Evolutionary conservation across 23 red algal species (phyloP).

Genomic region (Cyanidioschyzon merolae): DNA sequence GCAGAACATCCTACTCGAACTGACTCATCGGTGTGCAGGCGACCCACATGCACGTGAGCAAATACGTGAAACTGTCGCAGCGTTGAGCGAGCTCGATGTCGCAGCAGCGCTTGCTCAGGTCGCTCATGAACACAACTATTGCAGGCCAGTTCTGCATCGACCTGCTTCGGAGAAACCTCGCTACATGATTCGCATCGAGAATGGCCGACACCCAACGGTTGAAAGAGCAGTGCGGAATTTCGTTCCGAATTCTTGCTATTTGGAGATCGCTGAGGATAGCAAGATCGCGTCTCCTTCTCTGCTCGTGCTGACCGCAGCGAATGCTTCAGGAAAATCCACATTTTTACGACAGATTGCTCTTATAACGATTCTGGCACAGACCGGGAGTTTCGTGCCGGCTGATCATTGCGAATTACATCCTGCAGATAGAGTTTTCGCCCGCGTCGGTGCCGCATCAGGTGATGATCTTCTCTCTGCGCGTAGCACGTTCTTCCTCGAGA

Average conservation of each 20-base stretch:
- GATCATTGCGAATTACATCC: not conserved
- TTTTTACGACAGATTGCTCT: slow-evolving; percentile 24
- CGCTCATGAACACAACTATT: slow-evolving; percentile 19
- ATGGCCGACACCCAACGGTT: slow-evolving; percentile 23
- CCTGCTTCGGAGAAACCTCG: not conserved
- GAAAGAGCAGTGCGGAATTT: slow-evolving; percentile 16
- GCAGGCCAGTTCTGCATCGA: not conserved
- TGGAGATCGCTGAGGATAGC: not conserved
- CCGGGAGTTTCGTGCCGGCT: slow-evolving; percentile 31
- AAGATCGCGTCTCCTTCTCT: not conserved
- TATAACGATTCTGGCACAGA: slow-evolving; percentile 24
- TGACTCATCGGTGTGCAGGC: not conserved
- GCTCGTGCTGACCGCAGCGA: slow-evolving; percentile 13
- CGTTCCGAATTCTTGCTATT: not conserved
- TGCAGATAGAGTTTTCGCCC: slow-evolving; percentile 16
- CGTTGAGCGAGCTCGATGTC: slow-evolving; percentile 26
- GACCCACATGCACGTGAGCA: not conserved
- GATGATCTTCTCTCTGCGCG: slow-evolving; percentile 26
- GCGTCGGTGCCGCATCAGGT: slow-evolving; percentile 17
- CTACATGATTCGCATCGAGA: not conserved
- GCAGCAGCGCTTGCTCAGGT: slow-evolving; percentile 12
- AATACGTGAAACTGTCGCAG: slow-evolving; percentile 16
- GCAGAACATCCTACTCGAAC: slow-evolving; percentile 1
- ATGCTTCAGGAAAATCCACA: slow-evolving; percentile 23
- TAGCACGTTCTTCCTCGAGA: slow-evolving; percentile 26